Evolutionary conservation across 176 grass and related monocot genomes (phyloP).

Genomic region (Olyra latifolia): DNA sequence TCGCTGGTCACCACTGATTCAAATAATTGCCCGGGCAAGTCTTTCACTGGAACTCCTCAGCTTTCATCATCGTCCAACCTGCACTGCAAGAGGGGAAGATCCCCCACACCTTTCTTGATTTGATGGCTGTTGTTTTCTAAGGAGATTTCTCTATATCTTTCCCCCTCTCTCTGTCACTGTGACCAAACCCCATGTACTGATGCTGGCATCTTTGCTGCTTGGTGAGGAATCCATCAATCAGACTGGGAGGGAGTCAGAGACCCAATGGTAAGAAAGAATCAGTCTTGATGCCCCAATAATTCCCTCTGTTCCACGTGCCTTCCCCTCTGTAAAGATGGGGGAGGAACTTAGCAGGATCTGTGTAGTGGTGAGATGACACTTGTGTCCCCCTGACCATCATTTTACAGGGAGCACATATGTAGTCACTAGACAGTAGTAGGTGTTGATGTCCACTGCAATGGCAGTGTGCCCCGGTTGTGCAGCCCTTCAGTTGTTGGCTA

Average conservation of each 20-base stretch:
- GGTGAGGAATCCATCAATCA: constrained; percentile 88
- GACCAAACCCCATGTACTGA: constrained; percentile 45
- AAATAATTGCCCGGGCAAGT: constrained; percentile 42
- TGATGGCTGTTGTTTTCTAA: constrained; percentile 43
- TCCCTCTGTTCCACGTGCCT: constrained; percentile 61
- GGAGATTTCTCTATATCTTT: background rate
- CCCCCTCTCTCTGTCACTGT: background rate
- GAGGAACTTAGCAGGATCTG: constrained; percentile 30
- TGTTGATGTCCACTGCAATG: constrained; percentile 32
- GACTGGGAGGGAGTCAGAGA: constrained; percentile 27
- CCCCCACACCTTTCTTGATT: constrained; percentile 41
- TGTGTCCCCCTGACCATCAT: constrained; percentile 44
- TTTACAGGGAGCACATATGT: constrained; percentile 21
- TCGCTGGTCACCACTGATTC: background rate
- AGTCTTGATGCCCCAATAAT: constrained; percentile 52
- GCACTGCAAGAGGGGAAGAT: constrained; percentile 40
- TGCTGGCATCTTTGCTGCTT: constrained; percentile 51
- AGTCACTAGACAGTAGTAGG: constrained; percentile 27
- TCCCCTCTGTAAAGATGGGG: constrained; percentile 78
- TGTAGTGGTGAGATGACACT: constrained; percentile 67
- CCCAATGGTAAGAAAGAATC: constrained; percentile 32
- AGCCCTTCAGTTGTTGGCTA: constrained; percentile 13
- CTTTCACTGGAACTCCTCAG: constrained; percentile 9
- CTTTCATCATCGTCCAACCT: constrained; percentile 43
- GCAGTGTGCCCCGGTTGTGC: constrained; percentile 13